Conservation (phyloP, 2,329 filamentous ascomycete species). For the Penicillium sp. region DNA sequence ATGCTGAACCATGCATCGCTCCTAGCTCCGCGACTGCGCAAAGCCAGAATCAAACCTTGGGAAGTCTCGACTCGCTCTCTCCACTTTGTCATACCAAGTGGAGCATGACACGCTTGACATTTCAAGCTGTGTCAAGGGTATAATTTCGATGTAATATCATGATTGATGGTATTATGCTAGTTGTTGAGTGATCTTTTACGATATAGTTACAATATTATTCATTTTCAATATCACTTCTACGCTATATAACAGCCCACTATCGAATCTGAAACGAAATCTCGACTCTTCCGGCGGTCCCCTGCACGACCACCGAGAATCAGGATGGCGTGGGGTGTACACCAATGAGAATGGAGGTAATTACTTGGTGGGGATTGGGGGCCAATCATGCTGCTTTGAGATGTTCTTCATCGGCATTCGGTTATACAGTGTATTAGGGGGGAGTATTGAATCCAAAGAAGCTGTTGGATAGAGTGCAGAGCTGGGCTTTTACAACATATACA, state of each 20-base stretch:
- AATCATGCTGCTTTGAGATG: slow-evolving; percentile 28
- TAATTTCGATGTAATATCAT: too few relatives aligned
- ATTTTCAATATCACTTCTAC: too few relatives aligned
- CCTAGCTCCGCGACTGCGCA: not conserved
- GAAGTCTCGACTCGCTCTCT: slow-evolving; percentile 1
- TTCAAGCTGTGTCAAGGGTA: not conserved
- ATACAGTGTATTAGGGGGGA: slow-evolving; percentile 1
- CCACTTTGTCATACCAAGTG: slow-evolving; percentile 1
- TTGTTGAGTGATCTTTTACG: not conserved
- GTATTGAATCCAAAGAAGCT: too few relatives aligned
- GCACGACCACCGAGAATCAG: slow-evolving; percentile 23
- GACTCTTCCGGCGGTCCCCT: slow-evolving; percentile 13
- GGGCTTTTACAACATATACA: too few relatives aligned
- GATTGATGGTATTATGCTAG: too few relatives aligned
- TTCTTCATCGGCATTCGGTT: slow-evolving; percentile 20
- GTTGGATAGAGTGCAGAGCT: too few relatives aligned
- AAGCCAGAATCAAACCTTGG: not conserved
- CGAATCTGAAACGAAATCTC: not conserved
- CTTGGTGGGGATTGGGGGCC: slow-evolving; percentile 2
- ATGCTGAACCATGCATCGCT: not conserved
- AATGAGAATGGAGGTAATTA: slow-evolving; percentile 19
- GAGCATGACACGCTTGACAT: slow-evolving; percentile 3
- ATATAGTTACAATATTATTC: not conserved
- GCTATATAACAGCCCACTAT: too few relatives aligned
- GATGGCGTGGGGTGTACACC: slow-evolving; percentile 18